Evolutionary conservation across 2,329 filamentous ascomycete species (phyloP).

Genomic region (Neurospora sp.): DNA sequence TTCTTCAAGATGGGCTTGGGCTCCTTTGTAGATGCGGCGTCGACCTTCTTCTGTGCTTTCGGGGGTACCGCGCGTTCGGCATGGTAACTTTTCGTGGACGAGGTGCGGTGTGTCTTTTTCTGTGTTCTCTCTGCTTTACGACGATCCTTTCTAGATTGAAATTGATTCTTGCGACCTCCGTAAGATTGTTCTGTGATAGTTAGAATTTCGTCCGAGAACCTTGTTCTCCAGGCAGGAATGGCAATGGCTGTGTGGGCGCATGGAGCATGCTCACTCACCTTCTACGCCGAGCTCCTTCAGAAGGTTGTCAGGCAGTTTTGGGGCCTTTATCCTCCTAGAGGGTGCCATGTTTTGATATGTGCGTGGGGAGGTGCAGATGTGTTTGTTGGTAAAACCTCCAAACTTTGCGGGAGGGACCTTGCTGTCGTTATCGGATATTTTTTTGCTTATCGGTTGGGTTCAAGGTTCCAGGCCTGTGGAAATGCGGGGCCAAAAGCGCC

Average conservation of each 20-base stretch:
- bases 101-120: constrained; percentile 40
- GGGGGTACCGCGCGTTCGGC: constrained; percentile 3
- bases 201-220: constrained; percentile 25
- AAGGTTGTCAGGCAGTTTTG: constrained; percentile 33
- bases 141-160: constrained; percentile 46
- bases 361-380: background rate
- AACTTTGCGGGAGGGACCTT: background rate
- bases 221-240: constrained; percentile 20
- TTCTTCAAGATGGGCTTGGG: constrained; percentile 10
- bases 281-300: constrained; percentile 31
- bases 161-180: constrained; percentile 8
- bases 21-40: too few species aligned
- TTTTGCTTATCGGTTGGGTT: background rate
- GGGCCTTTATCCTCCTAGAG: constrained; percentile 21
- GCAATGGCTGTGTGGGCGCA: background rate
- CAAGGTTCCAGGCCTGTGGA: background rate
- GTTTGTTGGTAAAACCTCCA: background rate
- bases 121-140: constrained; percentile 55
- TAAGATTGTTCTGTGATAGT: background rate
- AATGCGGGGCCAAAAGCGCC: background rate
- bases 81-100: constrained; percentile 11
- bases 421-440: background rate
- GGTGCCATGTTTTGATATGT: constrained; percentile 17
- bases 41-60: constrained; percentile 2
- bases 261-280: constrained; percentile 9